phyloP scores from a whole-genome alignment of 2,329 filamentous ascomycete genomes.

The Stemphylium lycopersici region DNA sequence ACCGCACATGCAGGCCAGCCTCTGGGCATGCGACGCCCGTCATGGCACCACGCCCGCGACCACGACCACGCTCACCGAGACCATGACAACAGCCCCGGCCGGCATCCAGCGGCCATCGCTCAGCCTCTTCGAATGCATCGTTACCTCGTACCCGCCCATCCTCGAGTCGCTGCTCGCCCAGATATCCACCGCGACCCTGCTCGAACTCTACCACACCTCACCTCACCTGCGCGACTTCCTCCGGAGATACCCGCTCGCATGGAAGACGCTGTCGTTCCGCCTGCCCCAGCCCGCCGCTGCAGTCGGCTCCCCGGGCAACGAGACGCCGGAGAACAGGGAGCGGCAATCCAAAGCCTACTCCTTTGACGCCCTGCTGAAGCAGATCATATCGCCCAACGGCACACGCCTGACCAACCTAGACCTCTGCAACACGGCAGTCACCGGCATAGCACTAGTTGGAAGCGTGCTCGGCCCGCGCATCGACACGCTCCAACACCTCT shows the following conservation, averaged over 20 bases:
- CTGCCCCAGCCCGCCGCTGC: conserved; percentile 51
- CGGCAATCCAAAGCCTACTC: conserved; percentile 64
- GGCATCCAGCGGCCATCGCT: conserved; percentile 20
- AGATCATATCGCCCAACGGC: conserved; percentile 62
- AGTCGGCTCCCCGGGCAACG: conserved; percentile 47
- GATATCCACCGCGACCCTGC: conserved; percentile 61
- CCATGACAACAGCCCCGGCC: conserved; percentile 2
- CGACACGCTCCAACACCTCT: conserved; percentile 63
- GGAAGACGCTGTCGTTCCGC: conserved; percentile 66
- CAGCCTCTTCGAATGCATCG: conserved; percentile 59
- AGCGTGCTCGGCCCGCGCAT: conserved; percentile 61
- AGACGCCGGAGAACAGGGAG: conserved; percentile 48
- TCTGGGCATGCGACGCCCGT: conserved; percentile 22
- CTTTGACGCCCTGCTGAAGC: conserved; percentile 63
- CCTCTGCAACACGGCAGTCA: conserved; percentile 66
- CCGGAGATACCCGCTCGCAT: conserved; percentile 63
- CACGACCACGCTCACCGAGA: conserved; percentile 7
- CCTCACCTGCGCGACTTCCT: conserved; percentile 61
- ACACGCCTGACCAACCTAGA: conserved; percentile 63
- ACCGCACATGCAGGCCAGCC: conserved; percentile 20
- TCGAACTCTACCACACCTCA: conserved; percentile 65
- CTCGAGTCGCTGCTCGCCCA: conserved; percentile 65
- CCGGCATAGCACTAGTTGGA: conserved; percentile 61
- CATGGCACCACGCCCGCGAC: neutral
- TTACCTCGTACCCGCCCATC: conserved; percentile 63